Percentiles rank a stretch among this genome's conserved stretches.
Conservation (phyloP, 106 monocot species). For the Cymbidium sinense region DNA sequence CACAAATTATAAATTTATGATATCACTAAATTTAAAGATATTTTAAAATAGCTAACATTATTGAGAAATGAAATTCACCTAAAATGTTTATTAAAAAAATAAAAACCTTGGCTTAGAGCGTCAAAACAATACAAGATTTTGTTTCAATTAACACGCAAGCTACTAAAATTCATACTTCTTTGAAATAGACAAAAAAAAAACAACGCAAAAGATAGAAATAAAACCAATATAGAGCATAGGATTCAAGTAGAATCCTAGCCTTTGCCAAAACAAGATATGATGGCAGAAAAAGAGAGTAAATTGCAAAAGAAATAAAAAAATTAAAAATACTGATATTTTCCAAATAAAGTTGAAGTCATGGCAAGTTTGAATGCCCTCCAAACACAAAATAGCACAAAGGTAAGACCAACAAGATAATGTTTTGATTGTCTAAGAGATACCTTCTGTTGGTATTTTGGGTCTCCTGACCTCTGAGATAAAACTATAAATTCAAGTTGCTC, state of each 20-base stretch:
- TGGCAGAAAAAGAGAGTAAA: not conserved
- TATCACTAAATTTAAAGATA: not conserved
- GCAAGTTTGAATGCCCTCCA: not conserved
- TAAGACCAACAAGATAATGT: not conserved
- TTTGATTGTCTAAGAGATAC: conserved; percentile 17
- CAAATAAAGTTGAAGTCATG: not conserved
- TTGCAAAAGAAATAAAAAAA: not conserved
- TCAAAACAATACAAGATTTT: not conserved
- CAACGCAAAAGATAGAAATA: not conserved
- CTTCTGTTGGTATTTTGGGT: conserved; percentile 84
- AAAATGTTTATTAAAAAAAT: not conserved
- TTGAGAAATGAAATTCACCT: not conserved
- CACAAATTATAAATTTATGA: not conserved
- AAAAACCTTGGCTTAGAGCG: not conserved
- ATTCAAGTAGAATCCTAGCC: not conserved
- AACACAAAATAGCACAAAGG: conserved; percentile 1
- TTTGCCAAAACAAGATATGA: not conserved
- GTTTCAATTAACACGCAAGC: not conserved
- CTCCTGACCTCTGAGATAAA: conserved; percentile 83
- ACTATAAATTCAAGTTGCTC: conserved; percentile 92
- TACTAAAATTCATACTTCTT: not conserved
- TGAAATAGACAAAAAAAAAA: not conserved
- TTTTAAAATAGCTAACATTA: not conserved
- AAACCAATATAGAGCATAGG: not conserved
- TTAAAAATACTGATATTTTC: not conserved